phyloP scores from a whole-genome alignment of 2,329 filamentous ascomycete genomes.

The Plectosphaerella plurivora region DNA sequence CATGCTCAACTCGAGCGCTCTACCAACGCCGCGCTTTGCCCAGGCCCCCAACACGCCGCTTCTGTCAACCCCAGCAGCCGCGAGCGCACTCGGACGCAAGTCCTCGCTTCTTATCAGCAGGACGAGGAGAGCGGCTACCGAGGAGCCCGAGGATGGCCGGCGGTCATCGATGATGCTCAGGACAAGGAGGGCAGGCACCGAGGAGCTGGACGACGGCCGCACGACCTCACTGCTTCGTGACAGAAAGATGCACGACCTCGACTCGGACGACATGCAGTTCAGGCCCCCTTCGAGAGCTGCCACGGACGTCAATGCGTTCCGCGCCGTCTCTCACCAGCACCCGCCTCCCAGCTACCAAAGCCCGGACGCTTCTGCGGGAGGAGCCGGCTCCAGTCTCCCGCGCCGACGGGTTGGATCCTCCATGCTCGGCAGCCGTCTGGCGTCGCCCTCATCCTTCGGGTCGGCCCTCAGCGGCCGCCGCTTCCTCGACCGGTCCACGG shows the following conservation, averaged over 20 bases:
- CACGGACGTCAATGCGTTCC: constrained; percentile 45
- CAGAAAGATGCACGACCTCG: constrained; percentile 40
- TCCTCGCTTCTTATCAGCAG: constrained; percentile 47
- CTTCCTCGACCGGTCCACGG: constrained; percentile 42
- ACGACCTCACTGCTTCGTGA: constrained; percentile 39
- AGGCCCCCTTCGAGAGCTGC: constrained; percentile 54
- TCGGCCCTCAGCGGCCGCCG: constrained; percentile 35
- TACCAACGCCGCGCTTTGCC: constrained; percentile 40
- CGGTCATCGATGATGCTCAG: constrained; percentile 43
- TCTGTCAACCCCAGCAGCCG: constrained; percentile 30
- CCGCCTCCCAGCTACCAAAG: constrained; percentile 15
- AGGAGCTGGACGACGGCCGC: constrained; percentile 42
- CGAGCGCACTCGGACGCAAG: constrained; percentile 32
- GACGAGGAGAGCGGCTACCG: constrained; percentile 41
- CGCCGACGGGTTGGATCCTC: constrained; percentile 49
- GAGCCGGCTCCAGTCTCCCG: constrained; percentile 40
- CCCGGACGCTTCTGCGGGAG: constrained; percentile 24
- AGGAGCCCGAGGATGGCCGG: constrained; percentile 47
- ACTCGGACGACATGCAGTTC: constrained; percentile 45
- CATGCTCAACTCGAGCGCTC: constrained; percentile 37
- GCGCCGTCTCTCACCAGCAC: constrained; percentile 32
- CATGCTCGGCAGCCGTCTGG: constrained; percentile 38
- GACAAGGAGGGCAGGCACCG: constrained; percentile 39
- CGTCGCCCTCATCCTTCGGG: constrained; percentile 28
- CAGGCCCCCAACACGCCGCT: constrained; percentile 26